These are phyloP conservation scores for Boehmeria nivea DNA, from an alignment of 306 rosid genomes.

Conservation along the genomic window DNA sequence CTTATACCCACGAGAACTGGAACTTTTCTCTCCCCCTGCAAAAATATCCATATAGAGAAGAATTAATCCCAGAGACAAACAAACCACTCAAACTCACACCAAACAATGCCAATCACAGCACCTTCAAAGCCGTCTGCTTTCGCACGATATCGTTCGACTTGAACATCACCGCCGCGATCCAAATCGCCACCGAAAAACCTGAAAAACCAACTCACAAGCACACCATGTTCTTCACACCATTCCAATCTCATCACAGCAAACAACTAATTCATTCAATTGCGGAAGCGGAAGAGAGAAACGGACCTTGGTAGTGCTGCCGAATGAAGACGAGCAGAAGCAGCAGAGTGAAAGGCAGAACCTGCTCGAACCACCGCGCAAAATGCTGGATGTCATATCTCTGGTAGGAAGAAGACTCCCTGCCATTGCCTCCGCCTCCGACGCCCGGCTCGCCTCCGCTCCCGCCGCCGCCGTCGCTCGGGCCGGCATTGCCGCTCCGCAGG, in stretches of 20 bases:
- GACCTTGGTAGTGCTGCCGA: conserved; percentile 22
- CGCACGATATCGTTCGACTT: conserved; percentile 87
- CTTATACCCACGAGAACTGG: conserved; percentile 18
- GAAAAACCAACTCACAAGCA: conserved; percentile 13
- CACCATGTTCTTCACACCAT: too few relatives aligned
- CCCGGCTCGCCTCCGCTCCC: conserved; percentile 2
- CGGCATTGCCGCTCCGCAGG: conserved; percentile 3
- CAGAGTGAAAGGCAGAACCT: conserved; percentile 12
- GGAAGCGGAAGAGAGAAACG: background rate
- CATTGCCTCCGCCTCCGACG: background rate
- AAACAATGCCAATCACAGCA: conserved; percentile 12
- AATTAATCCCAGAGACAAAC: background rate
- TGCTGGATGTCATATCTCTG: conserved; percentile 10
- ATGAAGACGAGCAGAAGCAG: conserved; percentile 15
- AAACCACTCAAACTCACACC: background rate
- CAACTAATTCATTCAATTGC: background rate
- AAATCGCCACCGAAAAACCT: conserved; percentile 71
- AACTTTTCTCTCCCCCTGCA: conserved; percentile 22
- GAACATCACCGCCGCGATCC: conserved; percentile 89
- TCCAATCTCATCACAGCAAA: background rate
- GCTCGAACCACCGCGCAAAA: conserved; percentile 19
- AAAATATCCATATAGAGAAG: background rate
- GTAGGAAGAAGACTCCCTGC: conserved; percentile 5
- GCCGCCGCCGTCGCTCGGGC: background rate
- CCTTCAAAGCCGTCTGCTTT: conserved; percentile 88